Conservation (phyloP, 2,329 filamentous ascomycete species). For the Fusarium verrucosum region DNA sequence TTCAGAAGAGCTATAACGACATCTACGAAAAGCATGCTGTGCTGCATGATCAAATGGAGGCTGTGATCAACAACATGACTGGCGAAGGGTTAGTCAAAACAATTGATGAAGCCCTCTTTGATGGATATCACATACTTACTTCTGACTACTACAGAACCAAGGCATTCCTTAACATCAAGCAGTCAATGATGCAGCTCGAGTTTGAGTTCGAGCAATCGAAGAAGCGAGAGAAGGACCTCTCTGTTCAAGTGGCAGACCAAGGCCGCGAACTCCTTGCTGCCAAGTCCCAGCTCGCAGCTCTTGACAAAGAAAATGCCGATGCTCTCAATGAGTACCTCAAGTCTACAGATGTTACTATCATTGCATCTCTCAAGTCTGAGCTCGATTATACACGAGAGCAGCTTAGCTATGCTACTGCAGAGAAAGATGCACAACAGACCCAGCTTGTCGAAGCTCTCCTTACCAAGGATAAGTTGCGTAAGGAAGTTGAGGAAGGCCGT, state of each 20-base stretch:
- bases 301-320: conserved; percentile 63
- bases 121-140: conserved; percentile 54
- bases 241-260: conserved; percentile 60
- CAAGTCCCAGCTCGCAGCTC: conserved; percentile 63
- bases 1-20: conserved; percentile 65
- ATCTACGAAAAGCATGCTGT: conserved; percentile 68
- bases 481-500: conserved; percentile 60
- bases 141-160: conserved; percentile 60
- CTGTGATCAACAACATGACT: conserved; percentile 61
- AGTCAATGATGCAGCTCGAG: conserved; percentile 55
- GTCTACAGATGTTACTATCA: conserved; percentile 66
- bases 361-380: conserved; percentile 66
- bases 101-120: conserved; percentile 46
- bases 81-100: conserved; percentile 64
- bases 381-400: conserved; percentile 64
- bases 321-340: conserved; percentile 68
- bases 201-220: conserved; percentile 60
- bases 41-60: conserved; percentile 65
- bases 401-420: conserved; percentile 58
- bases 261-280: conserved; percentile 64
- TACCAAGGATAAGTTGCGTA: conserved; percentile 67
- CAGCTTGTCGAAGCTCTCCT: conserved; percentile 69
- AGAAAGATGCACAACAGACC: conserved; percentile 66
- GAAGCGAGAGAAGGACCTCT: conserved; percentile 55
- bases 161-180: conserved; percentile 62